Conservation (phyloP, 2,329 filamentous ascomycete genomes). For the Biscogniauxia sp. region DNA sequence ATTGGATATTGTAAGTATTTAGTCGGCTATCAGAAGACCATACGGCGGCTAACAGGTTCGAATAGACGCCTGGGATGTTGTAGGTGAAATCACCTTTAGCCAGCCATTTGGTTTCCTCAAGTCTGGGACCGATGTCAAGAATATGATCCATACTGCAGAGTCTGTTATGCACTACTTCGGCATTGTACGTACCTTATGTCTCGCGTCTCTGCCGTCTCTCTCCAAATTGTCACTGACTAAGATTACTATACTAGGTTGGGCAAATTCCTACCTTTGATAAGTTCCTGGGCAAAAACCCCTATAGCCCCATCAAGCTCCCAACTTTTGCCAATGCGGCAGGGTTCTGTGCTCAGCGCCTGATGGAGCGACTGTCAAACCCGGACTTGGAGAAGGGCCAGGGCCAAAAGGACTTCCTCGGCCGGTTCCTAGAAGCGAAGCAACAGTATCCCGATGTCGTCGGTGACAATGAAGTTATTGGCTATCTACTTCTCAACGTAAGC, state of each 20-base stretch:
- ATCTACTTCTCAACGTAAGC: conserved; percentile 11
- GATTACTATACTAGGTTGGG: conserved; percentile 15
- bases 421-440: conserved; percentile 28
- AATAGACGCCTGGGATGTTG: conserved; percentile 39
- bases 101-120: conserved; percentile 42
- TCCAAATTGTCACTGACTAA: neutral
- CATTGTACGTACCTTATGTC: conserved; percentile 6
- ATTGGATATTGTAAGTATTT: conserved; percentile 36
- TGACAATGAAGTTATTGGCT: conserved; percentile 29
- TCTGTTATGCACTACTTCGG: conserved; percentile 35
- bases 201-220: neutral
- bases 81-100: conserved; percentile 42
- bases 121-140: conserved; percentile 36
- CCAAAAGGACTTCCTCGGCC: conserved; percentile 25
- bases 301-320: conserved; percentile 1
- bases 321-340: conserved; percentile 1
- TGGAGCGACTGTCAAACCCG: conserved; percentile 1
- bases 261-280: conserved; percentile 34
- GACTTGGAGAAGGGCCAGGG: neutral
- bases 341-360: conserved; percentile 1
- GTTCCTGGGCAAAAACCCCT: conserved; percentile 38
- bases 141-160: conserved; percentile 33
- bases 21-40: neutral
- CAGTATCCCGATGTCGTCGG: conserved; percentile 27
- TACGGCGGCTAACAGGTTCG: neutral